A percentile compares a stretch with the other conserved stretches of the same genome.
These are phyloP conservation scores for Chytriomyces sp. DNA, from an alignment of 192 early-diverging fungal genomes.

Conservation along the genomic window DNA sequence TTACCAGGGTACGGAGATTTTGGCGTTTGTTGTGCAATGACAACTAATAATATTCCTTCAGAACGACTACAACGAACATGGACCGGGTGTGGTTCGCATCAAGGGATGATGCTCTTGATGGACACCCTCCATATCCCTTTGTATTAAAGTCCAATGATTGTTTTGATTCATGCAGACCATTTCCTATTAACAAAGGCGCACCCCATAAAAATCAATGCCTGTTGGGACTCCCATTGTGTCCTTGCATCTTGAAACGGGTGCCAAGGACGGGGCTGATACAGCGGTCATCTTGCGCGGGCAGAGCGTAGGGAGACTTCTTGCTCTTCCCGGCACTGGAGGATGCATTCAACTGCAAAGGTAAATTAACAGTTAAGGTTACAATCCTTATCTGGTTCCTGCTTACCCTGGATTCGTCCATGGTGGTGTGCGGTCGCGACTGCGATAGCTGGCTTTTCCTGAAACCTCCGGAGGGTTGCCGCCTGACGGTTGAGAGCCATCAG, in stretches of 20 bases:
- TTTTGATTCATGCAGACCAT: no score
- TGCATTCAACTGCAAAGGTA: not conserved
- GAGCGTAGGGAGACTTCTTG: not conserved
- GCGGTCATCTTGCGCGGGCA: not conserved
- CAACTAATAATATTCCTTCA: slow-evolving; percentile 52
- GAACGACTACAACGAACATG: slow-evolving; percentile 90
- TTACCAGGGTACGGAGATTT: slow-evolving; percentile 32
- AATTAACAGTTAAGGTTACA: not conserved
- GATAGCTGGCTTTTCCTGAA: not conserved
- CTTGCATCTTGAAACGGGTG: no score
- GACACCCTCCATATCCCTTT: no score
- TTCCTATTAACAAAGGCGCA: not conserved
- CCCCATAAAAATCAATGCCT: not conserved
- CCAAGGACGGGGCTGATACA: not conserved
- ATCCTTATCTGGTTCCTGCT: not conserved
- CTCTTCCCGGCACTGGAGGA: not conserved
- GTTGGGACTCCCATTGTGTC: not conserved
- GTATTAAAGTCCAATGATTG: no score
- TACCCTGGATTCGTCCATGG: not conserved
- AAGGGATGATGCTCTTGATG: no score
- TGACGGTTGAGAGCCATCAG: not conserved
- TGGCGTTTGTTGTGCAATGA: not conserved
- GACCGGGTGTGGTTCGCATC: slow-evolving; percentile 73
- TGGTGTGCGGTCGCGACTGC: slow-evolving; percentile 2
- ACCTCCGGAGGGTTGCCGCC: slow-evolving; percentile 9